A percentile compares a stretch with the other conserved stretches of the same genome.
Evolutionary conservation across 768 basidiomycete genomes (phyloP).

Genomic region (Mycena amicta): DNA sequence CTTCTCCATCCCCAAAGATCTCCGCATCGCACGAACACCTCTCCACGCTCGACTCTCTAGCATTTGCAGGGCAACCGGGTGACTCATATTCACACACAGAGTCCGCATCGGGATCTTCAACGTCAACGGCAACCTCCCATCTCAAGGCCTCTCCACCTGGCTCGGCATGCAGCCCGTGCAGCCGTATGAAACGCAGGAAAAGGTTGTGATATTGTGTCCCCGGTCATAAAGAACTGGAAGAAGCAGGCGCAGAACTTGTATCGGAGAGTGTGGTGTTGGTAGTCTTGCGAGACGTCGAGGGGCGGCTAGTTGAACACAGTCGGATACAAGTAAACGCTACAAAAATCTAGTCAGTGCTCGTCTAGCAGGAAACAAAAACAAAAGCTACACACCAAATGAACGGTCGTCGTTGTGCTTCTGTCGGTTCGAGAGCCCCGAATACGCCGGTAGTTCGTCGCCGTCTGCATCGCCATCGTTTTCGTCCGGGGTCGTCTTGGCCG

Average conservation of each 20-base stretch:
- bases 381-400: no score
- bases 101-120: constrained; percentile 82
- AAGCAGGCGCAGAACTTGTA: not conserved
- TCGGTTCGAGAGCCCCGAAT: no score
- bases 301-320: no score
- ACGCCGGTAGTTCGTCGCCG: no score
- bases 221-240: not conserved
- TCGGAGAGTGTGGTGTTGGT: no score
- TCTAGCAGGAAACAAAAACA: no score
- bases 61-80: constrained; percentile 62
- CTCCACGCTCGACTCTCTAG: constrained; percentile 59
- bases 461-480: no score
- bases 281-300: no score
- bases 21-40: constrained; percentile 53
- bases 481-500: no score
- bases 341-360: no score
- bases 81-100: constrained; percentile 42
- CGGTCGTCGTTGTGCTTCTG: no score
- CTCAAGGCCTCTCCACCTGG: constrained; percentile 74
- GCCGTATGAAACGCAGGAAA: not conserved
- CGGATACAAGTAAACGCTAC: no score
- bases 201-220: constrained; percentile 2
- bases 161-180: constrained; percentile 37
- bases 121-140: constrained; percentile 76
- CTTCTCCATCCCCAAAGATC: constrained; percentile 50